These are phyloP conservation scores for Panicum virgatum DNA, from an alignment of 202 grass and related monocot genomes.

Conservation along the genomic window DNA sequence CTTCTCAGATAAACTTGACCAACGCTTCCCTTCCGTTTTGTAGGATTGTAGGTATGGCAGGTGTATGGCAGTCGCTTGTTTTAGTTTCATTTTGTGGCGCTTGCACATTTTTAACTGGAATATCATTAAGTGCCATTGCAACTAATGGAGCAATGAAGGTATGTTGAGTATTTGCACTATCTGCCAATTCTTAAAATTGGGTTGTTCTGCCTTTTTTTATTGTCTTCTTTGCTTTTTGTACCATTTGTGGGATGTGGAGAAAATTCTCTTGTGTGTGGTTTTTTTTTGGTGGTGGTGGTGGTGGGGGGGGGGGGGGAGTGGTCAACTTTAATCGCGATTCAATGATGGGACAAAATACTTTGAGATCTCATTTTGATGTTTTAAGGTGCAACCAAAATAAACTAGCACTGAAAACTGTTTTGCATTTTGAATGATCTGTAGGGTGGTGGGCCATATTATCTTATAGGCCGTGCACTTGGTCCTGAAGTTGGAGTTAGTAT, in stretches of 20 bases:
- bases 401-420: constrained; percentile 4
- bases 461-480: constrained; percentile 95
- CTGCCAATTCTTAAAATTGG: constrained; percentile 19
- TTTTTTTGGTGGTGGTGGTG: too few relatives aligned
- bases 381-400: neutral
- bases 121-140: constrained; percentile 99
- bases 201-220: neutral
- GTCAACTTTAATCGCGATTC: constrained; percentile 12
- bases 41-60: constrained; percentile 99
- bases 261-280: too few relatives aligned
- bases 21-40: constrained; percentile 33
- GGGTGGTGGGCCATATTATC: constrained; percentile 99
- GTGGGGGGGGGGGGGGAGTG: too few relatives aligned
- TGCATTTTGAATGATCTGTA: constrained; percentile 45
- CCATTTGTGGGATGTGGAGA: constrained; percentile 8
- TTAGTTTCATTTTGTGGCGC: constrained; percentile 90
- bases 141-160: constrained; percentile 99
- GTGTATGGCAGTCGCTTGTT: constrained; percentile 80
- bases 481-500: constrained; percentile 99
- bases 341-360: constrained; percentile 22
- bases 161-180: constrained; percentile 20
- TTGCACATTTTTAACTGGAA: constrained; percentile 93
- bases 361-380: constrained; percentile 18
- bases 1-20: neutral
- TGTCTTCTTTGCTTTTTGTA: constrained; percentile 14